phyloP scores from a whole-genome alignment of 2,329 filamentous ascomycete genomes.

The Venturia asperata region DNA sequence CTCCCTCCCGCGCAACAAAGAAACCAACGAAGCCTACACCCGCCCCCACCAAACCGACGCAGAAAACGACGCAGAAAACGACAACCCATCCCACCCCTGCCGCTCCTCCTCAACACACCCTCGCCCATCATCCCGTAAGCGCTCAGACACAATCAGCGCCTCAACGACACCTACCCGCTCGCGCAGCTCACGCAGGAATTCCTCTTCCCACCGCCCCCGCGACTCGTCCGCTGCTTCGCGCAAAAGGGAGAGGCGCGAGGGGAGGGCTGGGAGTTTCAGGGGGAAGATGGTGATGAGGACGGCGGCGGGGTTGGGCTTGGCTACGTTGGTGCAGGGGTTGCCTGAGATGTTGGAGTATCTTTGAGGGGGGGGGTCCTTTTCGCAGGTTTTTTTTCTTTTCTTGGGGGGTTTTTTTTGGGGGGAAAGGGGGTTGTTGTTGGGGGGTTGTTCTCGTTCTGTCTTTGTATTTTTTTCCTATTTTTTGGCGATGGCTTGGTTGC shows the following conservation, averaged over 20 bases:
- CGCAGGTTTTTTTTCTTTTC: neutral
- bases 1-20: neutral
- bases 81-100: neutral
- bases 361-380: neutral
- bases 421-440: too few species aligned
- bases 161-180: too few species aligned
- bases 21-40: too few species aligned
- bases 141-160: neutral
- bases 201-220: neutral
- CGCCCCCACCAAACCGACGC: too few species aligned
- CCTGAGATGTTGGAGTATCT: conserved; percentile 15
- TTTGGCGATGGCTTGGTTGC: neutral
- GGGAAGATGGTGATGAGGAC: conserved; percentile 11
- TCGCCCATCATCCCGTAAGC: neutral
- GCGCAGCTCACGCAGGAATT: neutral
- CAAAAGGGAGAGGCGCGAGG: neutral
- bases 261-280: neutral
- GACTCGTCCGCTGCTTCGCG: neutral
- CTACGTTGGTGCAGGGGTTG: conserved; percentile 18
- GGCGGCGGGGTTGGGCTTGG: conserved; percentile 17
- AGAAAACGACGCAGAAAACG: neutral
- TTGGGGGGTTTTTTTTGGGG: too few species aligned
- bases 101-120: neutral
- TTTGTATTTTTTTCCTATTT: too few species aligned
- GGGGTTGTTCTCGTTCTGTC: too few species aligned